Base-by-base conservation (phyloP, 768 basidiomycete species). In the Pleurotus cornucopiae region DNA sequence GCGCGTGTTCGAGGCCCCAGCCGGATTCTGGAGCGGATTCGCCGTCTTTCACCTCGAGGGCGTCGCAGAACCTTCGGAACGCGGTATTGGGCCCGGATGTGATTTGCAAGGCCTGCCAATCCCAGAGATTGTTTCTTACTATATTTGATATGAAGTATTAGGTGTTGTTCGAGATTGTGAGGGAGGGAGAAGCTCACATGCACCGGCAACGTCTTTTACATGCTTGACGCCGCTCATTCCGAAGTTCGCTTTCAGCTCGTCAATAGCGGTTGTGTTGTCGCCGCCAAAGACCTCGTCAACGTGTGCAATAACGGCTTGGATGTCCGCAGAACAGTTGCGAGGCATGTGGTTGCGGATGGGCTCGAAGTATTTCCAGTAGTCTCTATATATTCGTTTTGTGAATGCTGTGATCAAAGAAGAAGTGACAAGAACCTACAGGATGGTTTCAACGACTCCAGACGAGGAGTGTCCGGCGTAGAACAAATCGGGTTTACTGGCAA, bases 281-380 rank as follows among this genome's bases (percentile, higher is more conserved):
- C 70, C 70, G 0, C 67, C 66, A 60, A 87, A 82, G 5, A 82
- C 79, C 51, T 75, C 54, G 63, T 89, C 88, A 40, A 89, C 69
- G 61, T 86, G 77, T 6, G 76, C 64, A 54, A 89, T 76, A 13
- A 84, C 86, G 4, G 77, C 78, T 65, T 87, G 71, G 37, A 88
- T 76, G 61, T 91, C 88, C 0, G 85, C 78, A 12, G 86, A 88
- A 68, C 88, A 91, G 66, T 91, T 89, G 87, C 88, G 51, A 11
- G 51, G 51, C 51, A 53, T 53, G 62, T 80, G 70, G 60, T 79
- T 72, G 12, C 81, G 81, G 59, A 87, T 79, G 14, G 86, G 87
- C 57, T 87, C 86, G 66, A 86, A 89, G 62, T 89, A 90, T 60
- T 73, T 74, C 84, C 84, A 88, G 63, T 82, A 86, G 64, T 86